Evolutionary conservation across 352 stramenopile genomes (phyloP).

Genomic region (Phytophthora idaei): DNA sequence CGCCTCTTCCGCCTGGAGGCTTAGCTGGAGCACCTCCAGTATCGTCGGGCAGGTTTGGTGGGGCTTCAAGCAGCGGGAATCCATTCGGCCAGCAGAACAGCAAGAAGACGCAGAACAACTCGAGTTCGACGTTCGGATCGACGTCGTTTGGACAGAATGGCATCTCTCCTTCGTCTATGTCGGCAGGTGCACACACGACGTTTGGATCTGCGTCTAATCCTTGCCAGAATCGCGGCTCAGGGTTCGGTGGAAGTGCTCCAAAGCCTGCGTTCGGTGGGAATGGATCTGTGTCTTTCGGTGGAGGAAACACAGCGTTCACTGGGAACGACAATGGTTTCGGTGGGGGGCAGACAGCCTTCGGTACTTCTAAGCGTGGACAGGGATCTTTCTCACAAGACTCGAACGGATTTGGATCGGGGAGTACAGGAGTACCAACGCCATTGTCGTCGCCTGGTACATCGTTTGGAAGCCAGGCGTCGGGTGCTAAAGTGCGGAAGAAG

Average conservation of each 20-base stretch:
- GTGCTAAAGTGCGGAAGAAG: constrained; percentile 34
- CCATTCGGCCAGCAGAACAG: constrained; percentile 31
- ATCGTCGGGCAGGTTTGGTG: constrained; percentile 19
- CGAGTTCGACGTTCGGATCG: constrained; percentile 23
- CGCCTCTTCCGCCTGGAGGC: constrained; percentile 29
- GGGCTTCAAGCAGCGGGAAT: constrained; percentile 17
- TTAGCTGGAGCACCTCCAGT: constrained; percentile 18
- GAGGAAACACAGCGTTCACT: constrained; percentile 10
- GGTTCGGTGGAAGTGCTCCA: constrained; percentile 15
- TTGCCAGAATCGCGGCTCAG: constrained; percentile 20
- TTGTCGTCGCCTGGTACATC: constrained; percentile 27
- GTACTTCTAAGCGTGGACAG: constrained; percentile 22
- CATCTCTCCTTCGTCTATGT: constrained; percentile 5
- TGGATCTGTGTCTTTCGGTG: constrained; percentile 18
- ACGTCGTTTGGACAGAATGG: constrained; percentile 24
- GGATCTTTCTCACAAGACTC: constrained; percentile 18
- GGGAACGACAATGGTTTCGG: constrained; percentile 27
- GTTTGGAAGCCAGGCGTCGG: constrained; percentile 38
- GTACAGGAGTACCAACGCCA: constrained; percentile 11
- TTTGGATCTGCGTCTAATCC: constrained; percentile 33
- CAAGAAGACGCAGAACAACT: constrained; percentile 17
- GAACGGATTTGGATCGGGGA: constrained; percentile 21
- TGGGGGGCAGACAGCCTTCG: constrained; percentile 22
- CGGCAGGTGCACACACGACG: constrained; percentile 16
- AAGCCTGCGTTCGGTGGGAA: constrained; percentile 21